Base-by-base conservation (phyloP, 805 yeast genomes). In the Cyberlindnera sargentensis region DNA sequence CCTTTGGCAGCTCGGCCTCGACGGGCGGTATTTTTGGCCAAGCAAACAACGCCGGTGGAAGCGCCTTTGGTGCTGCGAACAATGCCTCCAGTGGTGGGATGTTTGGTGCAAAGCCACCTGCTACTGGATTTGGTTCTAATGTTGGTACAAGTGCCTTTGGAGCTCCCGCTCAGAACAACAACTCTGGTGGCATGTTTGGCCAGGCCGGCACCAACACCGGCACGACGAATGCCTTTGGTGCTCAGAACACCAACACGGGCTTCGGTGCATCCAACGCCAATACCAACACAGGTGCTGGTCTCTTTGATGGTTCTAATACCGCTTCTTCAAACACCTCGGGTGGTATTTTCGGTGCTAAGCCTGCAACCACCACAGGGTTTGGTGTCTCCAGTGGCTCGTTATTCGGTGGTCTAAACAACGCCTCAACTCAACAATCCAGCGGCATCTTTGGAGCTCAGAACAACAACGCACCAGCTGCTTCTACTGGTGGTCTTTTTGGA, bases 291-390 rank as follows among this genome's bases (percentile, higher is more conserved):
- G 55, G 62, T 23, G 69, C 71, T 11, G 72, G 74, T 5, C 55
- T 72, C 43, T 75, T 75, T 46, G 68, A 65, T 53, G 68, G 68
- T 30, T 54, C 48, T 39, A 61, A 58, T 39, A 46, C 26, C 45
- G 39, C 31, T 32, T 42, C 34, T 28, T 32, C 37, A 42, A 30
- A 15, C 37, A 28, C 37, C 51, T 34, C 42, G 9, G 31, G 57
- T 30, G 46, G 47, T 8, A 33, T 44, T 3, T 42, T 42, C 28
- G 40, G 47, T 8, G 33, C 46, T 15, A 35, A 37, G 31, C 25
- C 44, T 15, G 20, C 20, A 15, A 2, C 20, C 20, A 15, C 20
- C 20, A 15, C n/a, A 52, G 41, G 38, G 15, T 63, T 63, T 49
- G 67, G 67, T 6, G 53, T 58, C 20, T 34, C 30, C 15, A 24